phyloP scores from a whole-genome alignment of 2,329 filamentous ascomycete genomes.

The Fusarium vanettenii region DNA sequence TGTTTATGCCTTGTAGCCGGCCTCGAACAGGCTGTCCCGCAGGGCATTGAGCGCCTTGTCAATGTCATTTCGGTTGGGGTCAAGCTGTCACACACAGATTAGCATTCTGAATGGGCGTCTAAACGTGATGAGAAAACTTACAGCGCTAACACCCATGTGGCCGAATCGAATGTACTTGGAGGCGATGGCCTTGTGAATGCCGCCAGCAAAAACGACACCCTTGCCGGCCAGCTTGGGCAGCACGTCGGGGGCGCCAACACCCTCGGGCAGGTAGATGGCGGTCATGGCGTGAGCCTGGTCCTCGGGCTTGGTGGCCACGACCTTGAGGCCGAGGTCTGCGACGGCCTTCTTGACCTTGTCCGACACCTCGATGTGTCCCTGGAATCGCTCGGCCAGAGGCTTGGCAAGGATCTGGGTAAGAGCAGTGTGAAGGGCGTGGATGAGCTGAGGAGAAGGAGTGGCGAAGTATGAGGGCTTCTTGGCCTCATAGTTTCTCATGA shows the following conservation, averaged over 20 bases:
- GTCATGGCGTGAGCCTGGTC: constrained; percentile 99
- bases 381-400: constrained; percentile 85
- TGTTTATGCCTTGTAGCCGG: constrained; percentile 66
- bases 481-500: constrained; percentile 99
- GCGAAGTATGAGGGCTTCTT: constrained; percentile 99
- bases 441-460: constrained; percentile 92
- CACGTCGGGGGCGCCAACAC: constrained; percentile 81
- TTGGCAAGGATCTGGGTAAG: constrained; percentile 86
- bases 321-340: constrained; percentile 83
- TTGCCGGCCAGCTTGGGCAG: constrained; percentile 87
- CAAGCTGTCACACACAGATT: constrained; percentile 61
- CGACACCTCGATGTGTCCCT: constrained; percentile 80
- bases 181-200: constrained; percentile 95
- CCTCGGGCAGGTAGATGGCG: constrained; percentile 93
- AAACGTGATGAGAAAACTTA: constrained; percentile 56
- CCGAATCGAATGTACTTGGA: constrained; percentile 95
- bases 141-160: constrained; percentile 95
- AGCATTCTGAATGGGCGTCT: constrained; percentile 23
- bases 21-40: constrained; percentile 79
- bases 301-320: constrained; percentile 85
- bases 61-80: constrained; percentile 82
- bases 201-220: constrained; percentile 93
- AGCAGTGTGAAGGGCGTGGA: constrained; percentile 91
- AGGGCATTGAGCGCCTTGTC: constrained; percentile 85
- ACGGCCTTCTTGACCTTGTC: constrained; percentile 89